Conservation (phyloP, 2,329 filamentous ascomycete genomes). For the Pseudohalonectria lignicola region DNA sequence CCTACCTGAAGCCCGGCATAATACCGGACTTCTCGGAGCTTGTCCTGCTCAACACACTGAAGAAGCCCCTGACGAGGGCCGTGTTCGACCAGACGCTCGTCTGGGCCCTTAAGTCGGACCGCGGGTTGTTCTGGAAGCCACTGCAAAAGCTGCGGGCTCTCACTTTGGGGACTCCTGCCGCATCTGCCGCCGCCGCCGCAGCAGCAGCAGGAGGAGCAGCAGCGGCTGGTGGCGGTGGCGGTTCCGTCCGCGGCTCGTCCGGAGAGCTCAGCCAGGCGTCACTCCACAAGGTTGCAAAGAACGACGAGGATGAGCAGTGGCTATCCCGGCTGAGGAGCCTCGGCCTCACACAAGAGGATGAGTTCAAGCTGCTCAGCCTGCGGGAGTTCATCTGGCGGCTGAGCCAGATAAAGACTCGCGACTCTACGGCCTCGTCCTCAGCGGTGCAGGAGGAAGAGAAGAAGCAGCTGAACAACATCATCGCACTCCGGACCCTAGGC, state of each 20-base stretch:
- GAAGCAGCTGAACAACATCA: constrained; percentile 55
- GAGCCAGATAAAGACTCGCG: constrained; percentile 57
- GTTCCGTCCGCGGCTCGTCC: constrained; percentile 18
- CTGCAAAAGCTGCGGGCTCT: constrained; percentile 53
- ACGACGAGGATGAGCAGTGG: constrained; percentile 93
- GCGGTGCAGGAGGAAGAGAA: constrained; percentile 17
- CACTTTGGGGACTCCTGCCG: constrained; percentile 55
- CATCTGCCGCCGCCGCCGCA: constrained; percentile 21
- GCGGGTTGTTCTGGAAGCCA: constrained; percentile 79
- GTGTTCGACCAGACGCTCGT: constrained; percentile 77
- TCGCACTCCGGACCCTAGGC: constrained; percentile 63
- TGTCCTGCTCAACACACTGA: constrained; percentile 68
- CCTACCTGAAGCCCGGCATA: constrained; percentile 68
- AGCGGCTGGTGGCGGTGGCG: neutral
- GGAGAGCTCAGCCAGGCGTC: constrained; percentile 45
- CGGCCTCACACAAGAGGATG: constrained; percentile 73
- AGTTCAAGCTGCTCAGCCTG: constrained; percentile 76
- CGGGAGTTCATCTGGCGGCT: constrained; percentile 88
- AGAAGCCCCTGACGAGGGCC: constrained; percentile 65
- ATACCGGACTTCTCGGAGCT: constrained; percentile 58
- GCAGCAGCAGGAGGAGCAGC: too few species aligned
- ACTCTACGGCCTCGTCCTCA: constrained; percentile 17
- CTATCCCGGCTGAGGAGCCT: constrained; percentile 74
- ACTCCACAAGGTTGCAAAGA: constrained; percentile 56
- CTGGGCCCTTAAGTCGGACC: constrained; percentile 77